Percentiles rank a stretch among this genome's conserved stretches.
These are phyloP conservation scores for Nadsonia fulvescens DNA, from an alignment of 805 yeast species.

Conservation along the genomic window DNA sequence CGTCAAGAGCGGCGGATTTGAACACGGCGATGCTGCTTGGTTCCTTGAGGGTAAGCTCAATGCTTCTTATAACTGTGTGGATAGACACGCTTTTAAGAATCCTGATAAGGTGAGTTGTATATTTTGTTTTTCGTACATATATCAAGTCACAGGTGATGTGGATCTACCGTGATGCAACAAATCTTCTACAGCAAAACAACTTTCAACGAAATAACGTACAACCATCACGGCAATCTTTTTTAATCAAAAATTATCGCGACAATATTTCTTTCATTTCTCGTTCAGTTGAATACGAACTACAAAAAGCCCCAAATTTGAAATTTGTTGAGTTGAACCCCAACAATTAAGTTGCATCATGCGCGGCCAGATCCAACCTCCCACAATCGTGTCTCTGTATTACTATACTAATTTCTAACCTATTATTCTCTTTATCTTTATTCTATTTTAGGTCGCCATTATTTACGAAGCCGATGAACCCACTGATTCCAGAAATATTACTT, in stretches of 20 bases:
- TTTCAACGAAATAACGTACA: too few relatives aligned
- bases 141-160: neutral
- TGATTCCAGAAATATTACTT: constrained; percentile 58
- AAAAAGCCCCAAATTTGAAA: neutral
- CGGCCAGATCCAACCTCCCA: constrained; percentile 1
- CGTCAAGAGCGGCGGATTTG: constrained; percentile 44
- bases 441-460: constrained; percentile 26
- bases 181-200: too few relatives aligned
- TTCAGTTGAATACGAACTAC: too few relatives aligned
- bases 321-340: neutral
- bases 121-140: neutral
- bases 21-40: constrained; percentile 79
- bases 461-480: constrained; percentile 88
- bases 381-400: constrained; percentile 1
- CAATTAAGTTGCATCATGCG: neutral
- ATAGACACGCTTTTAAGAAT: constrained; percentile 76
- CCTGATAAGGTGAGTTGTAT: constrained; percentile 43
- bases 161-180: constrained; percentile 1
- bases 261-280: too few relatives aligned
- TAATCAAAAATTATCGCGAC: too few relatives aligned
- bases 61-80: constrained; percentile 87
- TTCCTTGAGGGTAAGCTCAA: constrained; percentile 84
- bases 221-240: too few relatives aligned
- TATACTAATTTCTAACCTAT: neutral
- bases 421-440: neutral